Percentiles rank a stretch among this genome's conserved stretches.
Conservation (phyloP, 2,329 filamentous ascomycete genomes). For the Nannizzia gypsea region DNA sequence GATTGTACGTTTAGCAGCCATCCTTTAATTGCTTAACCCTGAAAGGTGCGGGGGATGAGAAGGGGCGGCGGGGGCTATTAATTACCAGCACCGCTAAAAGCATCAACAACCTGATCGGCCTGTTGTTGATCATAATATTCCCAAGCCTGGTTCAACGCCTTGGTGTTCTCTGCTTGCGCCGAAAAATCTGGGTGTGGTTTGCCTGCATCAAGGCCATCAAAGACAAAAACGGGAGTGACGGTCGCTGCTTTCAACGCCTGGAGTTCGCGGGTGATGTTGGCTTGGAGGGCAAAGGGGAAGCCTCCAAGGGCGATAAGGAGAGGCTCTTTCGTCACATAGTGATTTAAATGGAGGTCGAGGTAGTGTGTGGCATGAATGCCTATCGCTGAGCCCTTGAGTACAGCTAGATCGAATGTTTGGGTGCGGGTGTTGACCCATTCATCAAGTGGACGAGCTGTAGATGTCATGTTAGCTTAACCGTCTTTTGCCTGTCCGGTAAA, state of each 20-base stretch:
- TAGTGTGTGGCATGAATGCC: slow-evolving; percentile 87
- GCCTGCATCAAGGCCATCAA: slow-evolving; percentile 72
- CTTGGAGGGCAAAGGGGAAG: slow-evolving; percentile 64
- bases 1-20: slow-evolving; percentile 17
- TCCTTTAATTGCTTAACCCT: no score
- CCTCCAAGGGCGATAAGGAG: slow-evolving; percentile 83
- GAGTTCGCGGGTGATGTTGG: slow-evolving; percentile 65
- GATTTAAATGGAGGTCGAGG: slow-evolving; percentile 64
- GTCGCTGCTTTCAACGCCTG: slow-evolving; percentile 56
- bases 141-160: slow-evolving; percentile 71
- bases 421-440: slow-evolving; percentile 45
- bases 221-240: slow-evolving; percentile 77
- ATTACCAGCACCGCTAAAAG: slow-evolving; percentile 77
- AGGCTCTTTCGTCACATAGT: slow-evolving; percentile 63
- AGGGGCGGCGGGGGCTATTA: not conserved
- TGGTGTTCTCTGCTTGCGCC: slow-evolving; percentile 51
- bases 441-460: slow-evolving; percentile 41
- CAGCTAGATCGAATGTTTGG: slow-evolving; percentile 51
- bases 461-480: not conserved
- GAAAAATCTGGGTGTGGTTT: slow-evolving; percentile 56
- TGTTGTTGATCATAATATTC: slow-evolving; percentile 69
- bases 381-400: slow-evolving; percentile 62
- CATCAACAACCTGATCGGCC: slow-evolving; percentile 66
- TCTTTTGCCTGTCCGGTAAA: not conserved
- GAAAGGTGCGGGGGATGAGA: not conserved